Conservation (phyloP, 768 basidiomycete genomes). For the Austroboletus festivus region DNA sequence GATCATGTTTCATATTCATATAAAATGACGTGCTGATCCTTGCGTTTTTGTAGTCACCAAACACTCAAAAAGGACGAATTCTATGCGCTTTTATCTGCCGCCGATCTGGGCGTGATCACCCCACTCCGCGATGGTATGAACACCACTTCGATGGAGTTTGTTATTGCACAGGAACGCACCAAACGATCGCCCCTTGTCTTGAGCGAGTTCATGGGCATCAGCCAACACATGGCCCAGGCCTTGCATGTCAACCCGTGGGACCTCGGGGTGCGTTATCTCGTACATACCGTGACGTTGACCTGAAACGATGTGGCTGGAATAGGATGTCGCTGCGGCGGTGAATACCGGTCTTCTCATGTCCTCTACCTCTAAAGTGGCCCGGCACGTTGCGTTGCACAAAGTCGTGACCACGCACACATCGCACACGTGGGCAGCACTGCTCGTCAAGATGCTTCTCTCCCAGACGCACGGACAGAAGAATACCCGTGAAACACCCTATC, state of each 20-base stretch:
- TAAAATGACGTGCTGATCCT: not conserved
- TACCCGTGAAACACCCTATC: slow-evolving; percentile 80
- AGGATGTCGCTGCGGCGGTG: slow-evolving; percentile 90
- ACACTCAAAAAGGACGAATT: slow-evolving; percentile 97
- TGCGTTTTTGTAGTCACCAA: slow-evolving; percentile 69
- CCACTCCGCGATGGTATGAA: slow-evolving; percentile 98
- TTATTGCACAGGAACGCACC: slow-evolving; percentile 86
- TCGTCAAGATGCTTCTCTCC: slow-evolving; percentile 83
- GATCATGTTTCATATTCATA: not conserved
- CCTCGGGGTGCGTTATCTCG: slow-evolving; percentile 58
- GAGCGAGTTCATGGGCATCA: slow-evolving; percentile 98
- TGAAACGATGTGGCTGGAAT: not conserved
- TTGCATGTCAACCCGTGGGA: slow-evolving; percentile 96
- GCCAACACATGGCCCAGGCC: slow-evolving; percentile 85
- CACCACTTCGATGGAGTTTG: slow-evolving; percentile 97
- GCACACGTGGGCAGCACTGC: slow-evolving; percentile 90
- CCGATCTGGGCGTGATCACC: slow-evolving; percentile 93
- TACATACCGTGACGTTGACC: not conserved
- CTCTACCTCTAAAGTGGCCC: slow-evolving; percentile 62
- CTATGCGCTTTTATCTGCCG: slow-evolving; percentile 89
- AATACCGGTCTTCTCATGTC: slow-evolving; percentile 85
- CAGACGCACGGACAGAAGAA: slow-evolving; percentile 77
- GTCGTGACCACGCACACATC: slow-evolving; percentile 90
- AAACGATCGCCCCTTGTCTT: slow-evolving; percentile 84
- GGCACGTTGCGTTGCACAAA: slow-evolving; percentile 77